Evolutionary conservation across 2,329 filamentous ascomycete genomes (phyloP), one percentile per base, ranked within the genome.

Genomic region (Penicillium sp.): DNA sequence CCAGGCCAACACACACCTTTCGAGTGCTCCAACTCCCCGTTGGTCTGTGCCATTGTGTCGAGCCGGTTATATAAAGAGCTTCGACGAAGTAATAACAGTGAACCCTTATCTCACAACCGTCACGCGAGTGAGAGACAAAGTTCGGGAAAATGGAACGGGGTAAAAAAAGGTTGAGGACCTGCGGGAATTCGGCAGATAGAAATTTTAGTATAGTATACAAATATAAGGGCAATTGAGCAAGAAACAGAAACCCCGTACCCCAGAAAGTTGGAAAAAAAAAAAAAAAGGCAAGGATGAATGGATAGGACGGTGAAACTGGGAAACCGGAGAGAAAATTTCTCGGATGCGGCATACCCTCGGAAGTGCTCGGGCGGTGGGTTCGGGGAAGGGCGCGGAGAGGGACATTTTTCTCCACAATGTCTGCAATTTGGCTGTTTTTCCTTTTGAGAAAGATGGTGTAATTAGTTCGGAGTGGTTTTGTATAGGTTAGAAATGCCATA

Each of bases 281-380:
- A 52, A 55, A 7, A 24, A 24, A 57, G 46, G 49, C 54, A 46
- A 53, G 51, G 51, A 48, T 51, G 48, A 53, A 50, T 53, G 52
- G 19, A 46, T 46, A 57, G 48, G 51, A 57, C 61, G 61, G 61
- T 63, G 57, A 58, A 61, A 58, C 54, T 57, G 60, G 52, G 55
- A 59, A 57, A 53, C 51, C 52, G 54, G 57, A 54, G 58, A 67
- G 66, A 70, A 70, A 71, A 69, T 70, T 70, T 70, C 64, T 65
- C 64, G 63, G 66, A 62, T 61, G 59, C 67, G 67, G 68, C 62
- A 65, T 65, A 64, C 63, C 60, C 57, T 66, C 69, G 67, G 67
- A 65, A 66, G 61, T 57, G 62, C 61, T 68, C 67, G 66, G 66
- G 65, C 60, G 61, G 59, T 62, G 60, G 59, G 57, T 57, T 57